Evolutionary conservation across 106 monocot genomes (phyloP).

Genomic region (Chionographis japonica): DNA sequence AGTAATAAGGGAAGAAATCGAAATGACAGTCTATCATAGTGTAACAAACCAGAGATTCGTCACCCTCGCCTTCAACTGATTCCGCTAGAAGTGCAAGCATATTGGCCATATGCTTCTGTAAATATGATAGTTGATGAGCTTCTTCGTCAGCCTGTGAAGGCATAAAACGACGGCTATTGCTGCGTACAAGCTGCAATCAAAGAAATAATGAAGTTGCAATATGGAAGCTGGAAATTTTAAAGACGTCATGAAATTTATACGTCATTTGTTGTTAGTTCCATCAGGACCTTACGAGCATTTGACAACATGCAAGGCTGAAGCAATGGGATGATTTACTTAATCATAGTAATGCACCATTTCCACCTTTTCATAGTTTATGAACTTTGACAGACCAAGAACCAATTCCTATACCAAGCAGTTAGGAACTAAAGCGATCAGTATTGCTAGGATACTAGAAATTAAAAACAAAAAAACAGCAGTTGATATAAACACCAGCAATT

Average conservation of each 20-base stretch:
- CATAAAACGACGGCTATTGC: constrained; percentile 87
- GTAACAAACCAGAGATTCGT: constrained; percentile 80
- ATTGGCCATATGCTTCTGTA: constrained; percentile 89
- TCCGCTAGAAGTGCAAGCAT: constrained; percentile 72
- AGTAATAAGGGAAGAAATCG: background rate
- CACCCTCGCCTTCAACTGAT: constrained; percentile 56
- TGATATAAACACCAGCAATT: too few relatives aligned
- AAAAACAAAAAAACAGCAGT: too few relatives aligned
- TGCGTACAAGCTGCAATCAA: constrained; percentile 77
- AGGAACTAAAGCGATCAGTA: background rate
- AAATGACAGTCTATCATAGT: background rate
- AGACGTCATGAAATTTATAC: too few relatives aligned
- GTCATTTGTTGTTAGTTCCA: too few relatives aligned
- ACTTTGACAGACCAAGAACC: too few relatives aligned
- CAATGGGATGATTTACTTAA: too few relatives aligned
- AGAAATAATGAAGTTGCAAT: constrained; percentile 1
- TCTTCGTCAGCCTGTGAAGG: constrained; percentile 97
- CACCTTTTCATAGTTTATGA: too few relatives aligned
- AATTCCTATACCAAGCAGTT: background rate
- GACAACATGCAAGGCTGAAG: too few relatives aligned
- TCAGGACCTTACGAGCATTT: too few relatives aligned
- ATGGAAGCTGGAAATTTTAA: background rate
- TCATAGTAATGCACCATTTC: too few relatives aligned
- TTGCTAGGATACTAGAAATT: too few relatives aligned
- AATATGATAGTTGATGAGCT: constrained; percentile 90